Conservation (phyloP, 2,329 filamentous ascomycete genomes). For the Madurella mycetomatis region DNA sequence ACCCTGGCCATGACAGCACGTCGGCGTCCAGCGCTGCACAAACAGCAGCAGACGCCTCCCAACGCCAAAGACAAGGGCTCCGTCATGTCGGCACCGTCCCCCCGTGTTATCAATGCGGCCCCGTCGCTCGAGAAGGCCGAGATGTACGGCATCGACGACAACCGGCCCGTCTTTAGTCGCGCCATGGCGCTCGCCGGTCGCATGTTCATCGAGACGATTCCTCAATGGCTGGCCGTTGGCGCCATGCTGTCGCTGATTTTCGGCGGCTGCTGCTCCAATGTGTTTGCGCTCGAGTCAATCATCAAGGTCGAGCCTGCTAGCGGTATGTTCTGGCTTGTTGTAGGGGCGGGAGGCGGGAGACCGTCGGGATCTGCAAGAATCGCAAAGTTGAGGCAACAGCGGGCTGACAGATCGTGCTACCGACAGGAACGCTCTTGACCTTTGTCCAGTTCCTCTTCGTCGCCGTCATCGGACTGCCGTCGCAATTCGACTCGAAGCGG, state of each 20-base stretch:
- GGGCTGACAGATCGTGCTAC: slow-evolving; percentile 3
- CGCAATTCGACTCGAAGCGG: slow-evolving; percentile 64
- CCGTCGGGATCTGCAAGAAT: background rate
- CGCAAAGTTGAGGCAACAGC: background rate
- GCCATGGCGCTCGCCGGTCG: slow-evolving; percentile 48
- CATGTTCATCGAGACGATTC: slow-evolving; percentile 55
- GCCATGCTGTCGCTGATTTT: slow-evolving; percentile 83
- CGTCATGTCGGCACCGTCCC: slow-evolving; percentile 23
- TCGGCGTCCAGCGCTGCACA: slow-evolving; percentile 28
- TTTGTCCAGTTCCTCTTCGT: slow-evolving; percentile 89
- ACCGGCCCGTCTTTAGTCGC: slow-evolving; percentile 45
- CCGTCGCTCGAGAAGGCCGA: slow-evolving; percentile 52
- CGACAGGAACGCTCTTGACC: slow-evolving; percentile 71
- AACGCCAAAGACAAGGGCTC: slow-evolving; percentile 24
- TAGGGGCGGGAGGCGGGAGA: background rate
- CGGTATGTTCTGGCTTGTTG: slow-evolving; percentile 48
- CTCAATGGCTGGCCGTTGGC: slow-evolving; percentile 58
- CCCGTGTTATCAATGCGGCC: slow-evolving; percentile 52
- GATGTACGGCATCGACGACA: slow-evolving; percentile 52
- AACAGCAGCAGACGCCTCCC: slow-evolving; percentile 26
- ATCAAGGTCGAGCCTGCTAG: slow-evolving; percentile 87
- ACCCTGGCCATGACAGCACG: slow-evolving; percentile 27
- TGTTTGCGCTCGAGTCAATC: slow-evolving; percentile 94
- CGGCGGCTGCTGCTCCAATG: slow-evolving; percentile 65
- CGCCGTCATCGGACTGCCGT: slow-evolving; percentile 69